phyloP scores from a whole-genome alignment of 257 asterid genomes.

The Solanum sparsipilum region DNA sequence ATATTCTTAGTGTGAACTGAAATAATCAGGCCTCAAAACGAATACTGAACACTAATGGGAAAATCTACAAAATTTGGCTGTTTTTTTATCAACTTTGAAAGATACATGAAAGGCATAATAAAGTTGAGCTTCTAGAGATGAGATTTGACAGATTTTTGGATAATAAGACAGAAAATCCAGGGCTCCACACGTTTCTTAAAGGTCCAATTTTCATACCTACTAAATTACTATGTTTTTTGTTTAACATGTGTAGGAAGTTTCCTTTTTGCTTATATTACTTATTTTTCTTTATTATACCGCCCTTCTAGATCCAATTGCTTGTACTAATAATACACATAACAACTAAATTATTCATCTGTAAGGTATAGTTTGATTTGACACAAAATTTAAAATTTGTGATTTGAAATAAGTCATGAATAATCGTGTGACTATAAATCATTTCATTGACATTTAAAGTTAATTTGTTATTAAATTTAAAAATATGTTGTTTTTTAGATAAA shows the following conservation, averaged over 20 bases:
- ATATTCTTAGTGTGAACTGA: neutral
- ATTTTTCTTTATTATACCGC: neutral
- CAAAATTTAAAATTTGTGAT: too few relatives aligned
- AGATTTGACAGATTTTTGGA: neutral
- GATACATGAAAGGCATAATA: neutral
- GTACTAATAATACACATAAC: neutral
- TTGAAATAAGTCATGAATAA: too few relatives aligned
- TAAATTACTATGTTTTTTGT: neutral
- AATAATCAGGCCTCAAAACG: rapidly evolving
- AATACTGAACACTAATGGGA: rapidly evolving
- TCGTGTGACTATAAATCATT: too few relatives aligned
- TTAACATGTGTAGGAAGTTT: neutral
- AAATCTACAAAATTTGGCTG: neutral
- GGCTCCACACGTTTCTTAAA: neutral
- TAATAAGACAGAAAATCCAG: neutral
- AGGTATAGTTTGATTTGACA: too few relatives aligned
- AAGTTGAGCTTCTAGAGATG: constrained; percentile 8
- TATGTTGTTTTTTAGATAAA: too few relatives aligned
- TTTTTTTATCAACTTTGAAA: neutral
- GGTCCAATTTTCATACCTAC: neutral
- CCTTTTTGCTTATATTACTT: neutral
- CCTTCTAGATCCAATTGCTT: neutral
- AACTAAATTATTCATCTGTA: neutral
- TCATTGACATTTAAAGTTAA: too few relatives aligned
- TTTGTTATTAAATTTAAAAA: too few relatives aligned